Conservation (phyloP, 2,329 filamentous ascomycete genomes). For the Tolypocladium capitatum region DNA sequence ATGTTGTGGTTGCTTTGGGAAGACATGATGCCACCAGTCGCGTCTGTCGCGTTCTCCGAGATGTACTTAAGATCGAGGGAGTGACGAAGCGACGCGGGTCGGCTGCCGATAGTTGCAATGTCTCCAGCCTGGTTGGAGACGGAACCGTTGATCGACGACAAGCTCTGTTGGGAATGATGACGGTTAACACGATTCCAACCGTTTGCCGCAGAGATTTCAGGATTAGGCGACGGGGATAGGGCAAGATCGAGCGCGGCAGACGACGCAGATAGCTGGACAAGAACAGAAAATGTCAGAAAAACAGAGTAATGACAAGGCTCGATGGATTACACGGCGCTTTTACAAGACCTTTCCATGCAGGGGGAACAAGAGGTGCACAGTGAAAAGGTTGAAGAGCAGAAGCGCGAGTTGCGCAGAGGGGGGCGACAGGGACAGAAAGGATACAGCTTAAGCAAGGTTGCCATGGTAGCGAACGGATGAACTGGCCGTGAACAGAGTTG, state of each 20-base stretch:
- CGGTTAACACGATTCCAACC: slow-evolving; percentile 50
- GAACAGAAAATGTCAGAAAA: slow-evolving; percentile 18
- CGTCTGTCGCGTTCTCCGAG: slow-evolving; percentile 29
- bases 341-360: neutral
- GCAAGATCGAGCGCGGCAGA: slow-evolving; percentile 73
- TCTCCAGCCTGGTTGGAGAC: slow-evolving; percentile 30
- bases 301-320: slow-evolving; percentile 8
- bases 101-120: slow-evolving; percentile 31
- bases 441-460: neutral
- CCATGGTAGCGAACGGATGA: neutral
- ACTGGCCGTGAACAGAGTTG: neutral
- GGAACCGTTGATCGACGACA: slow-evolving; percentile 32
- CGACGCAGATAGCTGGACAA: slow-evolving; percentile 60
- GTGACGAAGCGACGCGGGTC: slow-evolving; percentile 38
- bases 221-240: slow-evolving; percentile 51
- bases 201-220: slow-evolving; percentile 35
- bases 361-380: neutral
- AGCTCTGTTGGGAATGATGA: slow-evolving; percentile 53
- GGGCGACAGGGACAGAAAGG: neutral
- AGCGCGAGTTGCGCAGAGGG: neutral
- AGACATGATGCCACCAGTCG: slow-evolving; percentile 24
- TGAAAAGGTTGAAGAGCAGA: neutral
- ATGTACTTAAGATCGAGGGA: slow-evolving; percentile 43
- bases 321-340: neutral
- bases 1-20: slow-evolving; percentile 38